These are phyloP conservation scores for Scheffersomyces titani DNA, from an alignment of 1,139 yeast species.

Conservation along the genomic window DNA sequence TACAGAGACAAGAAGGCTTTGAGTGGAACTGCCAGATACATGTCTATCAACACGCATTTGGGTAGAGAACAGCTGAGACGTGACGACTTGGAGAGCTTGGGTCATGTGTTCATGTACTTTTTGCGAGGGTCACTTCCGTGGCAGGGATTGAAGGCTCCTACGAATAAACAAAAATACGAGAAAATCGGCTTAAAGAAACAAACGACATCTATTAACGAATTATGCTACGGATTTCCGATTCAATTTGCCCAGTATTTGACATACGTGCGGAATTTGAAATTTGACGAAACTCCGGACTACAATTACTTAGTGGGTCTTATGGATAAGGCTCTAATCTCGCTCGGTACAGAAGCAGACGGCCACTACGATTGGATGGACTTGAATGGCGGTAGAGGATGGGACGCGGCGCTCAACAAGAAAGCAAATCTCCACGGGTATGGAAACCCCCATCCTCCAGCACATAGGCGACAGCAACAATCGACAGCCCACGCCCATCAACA, in stretches of 20 bases:
- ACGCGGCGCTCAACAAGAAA: constrained; percentile 72
- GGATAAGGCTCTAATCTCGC: constrained; percentile 43
- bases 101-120: constrained; percentile 66
- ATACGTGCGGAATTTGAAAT: constrained; percentile 67
- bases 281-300: constrained; percentile 80
- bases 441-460: constrained; percentile 67
- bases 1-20: constrained; percentile 63
- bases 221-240: constrained; percentile 69
- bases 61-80: constrained; percentile 68
- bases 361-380: constrained; percentile 86
- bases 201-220: constrained; percentile 66
- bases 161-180: constrained; percentile 79
- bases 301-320: constrained; percentile 44
- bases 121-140: constrained; percentile 56
- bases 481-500: constrained; percentile 31
- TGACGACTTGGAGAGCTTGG: constrained; percentile 63
- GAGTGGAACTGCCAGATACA: constrained; percentile 66
- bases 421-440: constrained; percentile 83
- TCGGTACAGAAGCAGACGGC: constrained; percentile 47
- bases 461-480: constrained; percentile 38
- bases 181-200: constrained; percentile 80
- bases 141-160: constrained; percentile 69
- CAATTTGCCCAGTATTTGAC: constrained; percentile 79
- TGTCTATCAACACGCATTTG: constrained; percentile 66
- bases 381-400: constrained; percentile 84